Conservation (phyloP, 495 filamentous ascomycete genomes). For the Thermothielavioides terrestris region DNA sequence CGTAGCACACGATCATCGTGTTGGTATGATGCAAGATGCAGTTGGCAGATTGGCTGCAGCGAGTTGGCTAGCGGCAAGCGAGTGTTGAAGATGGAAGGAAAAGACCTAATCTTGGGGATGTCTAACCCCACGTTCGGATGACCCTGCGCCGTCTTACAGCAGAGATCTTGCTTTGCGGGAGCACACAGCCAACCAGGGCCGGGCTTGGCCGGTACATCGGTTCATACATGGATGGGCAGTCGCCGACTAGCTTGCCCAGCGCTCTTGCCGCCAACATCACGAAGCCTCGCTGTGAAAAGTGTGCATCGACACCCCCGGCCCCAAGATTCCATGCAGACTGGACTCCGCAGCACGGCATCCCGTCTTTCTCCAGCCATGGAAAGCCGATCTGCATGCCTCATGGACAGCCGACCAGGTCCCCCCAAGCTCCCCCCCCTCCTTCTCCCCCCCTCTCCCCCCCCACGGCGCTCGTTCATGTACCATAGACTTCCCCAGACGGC, state of each 20-base stretch:
- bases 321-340: not conserved
- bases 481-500: too few species aligned
- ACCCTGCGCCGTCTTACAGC: conserved; percentile 3
- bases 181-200: conserved; percentile 11
- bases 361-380: not conserved
- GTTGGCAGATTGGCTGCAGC: not conserved
- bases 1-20: not conserved
- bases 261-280: not conserved
- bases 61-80: not conserved
- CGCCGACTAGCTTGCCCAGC: not conserved
- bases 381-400: not conserved
- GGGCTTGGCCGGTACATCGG: too few species aligned
- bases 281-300: not conserved
- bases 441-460: too few species aligned
- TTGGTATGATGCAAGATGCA: conserved; percentile 2
- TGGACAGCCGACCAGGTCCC: too few species aligned
- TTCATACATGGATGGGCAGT: too few species aligned
- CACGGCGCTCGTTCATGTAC: too few species aligned
- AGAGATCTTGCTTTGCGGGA: not conserved
- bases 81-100: not conserved
- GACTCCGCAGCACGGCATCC: not conserved
- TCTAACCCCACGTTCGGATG: not conserved
- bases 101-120: not conserved
- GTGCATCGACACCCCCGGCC: not conserved
- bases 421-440: too few species aligned